Base-by-base conservation (phyloP, 2,329 filamentous ascomycete species). In the Teratosphaeria pseudoeucalypti region DNA sequence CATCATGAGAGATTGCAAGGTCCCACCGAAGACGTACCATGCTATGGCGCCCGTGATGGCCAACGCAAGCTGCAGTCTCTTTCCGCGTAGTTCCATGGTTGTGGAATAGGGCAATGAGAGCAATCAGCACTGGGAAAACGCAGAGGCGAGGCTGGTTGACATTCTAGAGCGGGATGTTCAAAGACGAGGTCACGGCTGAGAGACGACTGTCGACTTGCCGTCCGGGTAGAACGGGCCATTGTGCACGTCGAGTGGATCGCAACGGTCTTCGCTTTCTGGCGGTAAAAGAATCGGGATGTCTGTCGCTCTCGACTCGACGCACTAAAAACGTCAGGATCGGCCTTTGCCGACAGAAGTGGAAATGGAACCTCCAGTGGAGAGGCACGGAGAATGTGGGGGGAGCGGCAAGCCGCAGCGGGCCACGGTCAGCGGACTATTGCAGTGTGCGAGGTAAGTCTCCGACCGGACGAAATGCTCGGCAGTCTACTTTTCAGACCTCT, bases 81-180 rank as follows among this genome's bases (percentile, higher is more conserved):
- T 58, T 6, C 57, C 57, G 27, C 34, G 27, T n/a, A 58, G n/a
- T n/a, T 47, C 57, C 57, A 58, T 54, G 53, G 62, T 12, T 49
- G 63, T 7, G 4, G 10, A 32, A 6, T 14, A 9, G 12, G 5
- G n/a, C 4, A 6, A 49, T 6, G 5, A n/a, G 14, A 10, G 12
- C 37, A 43, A 12, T 14, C 37, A 43, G 2, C 37, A 43, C 37
- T 23, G 16, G 16, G 10, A 43, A n/a, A 16, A 14, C 4, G 16
- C 37, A 43, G 16, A 43, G 7, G 29, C 29, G 29, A 32, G 4
- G 29, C 29, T 32, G 1, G 29, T 32, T 32, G 29, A 32, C 7
- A 1, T 5, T 32, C 2, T 5, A 32, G 29, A 5, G 29, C 4
- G 29, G 29, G 7, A 32, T 32, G 29, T 7, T 32, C 2, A 32